Conservation (phyloP, 2,329 filamentous ascomycete species). For the Fusarium nurragi region DNA sequence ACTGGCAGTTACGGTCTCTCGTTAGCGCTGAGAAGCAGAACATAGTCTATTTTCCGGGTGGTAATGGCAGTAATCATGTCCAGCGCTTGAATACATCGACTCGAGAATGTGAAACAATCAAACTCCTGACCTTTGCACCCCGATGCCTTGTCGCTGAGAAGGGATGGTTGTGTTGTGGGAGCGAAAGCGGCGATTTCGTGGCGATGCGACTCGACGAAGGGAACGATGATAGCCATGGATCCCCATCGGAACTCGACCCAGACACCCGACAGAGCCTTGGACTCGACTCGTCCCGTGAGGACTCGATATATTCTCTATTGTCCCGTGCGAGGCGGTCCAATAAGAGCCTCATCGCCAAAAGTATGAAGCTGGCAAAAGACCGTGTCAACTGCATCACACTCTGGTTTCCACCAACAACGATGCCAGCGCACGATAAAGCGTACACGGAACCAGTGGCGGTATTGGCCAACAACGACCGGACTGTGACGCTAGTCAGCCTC, state of each 20-base stretch:
- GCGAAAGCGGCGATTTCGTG: constrained; percentile 87
- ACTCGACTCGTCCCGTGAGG: constrained; percentile 48
- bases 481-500: constrained; percentile 84
- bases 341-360: constrained; percentile 60
- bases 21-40: constrained; percentile 82
- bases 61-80: constrained; percentile 70
- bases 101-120: constrained; percentile 77
- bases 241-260: constrained; percentile 46
- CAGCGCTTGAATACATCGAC: constrained; percentile 75
- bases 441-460: constrained; percentile 70
- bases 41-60: constrained; percentile 85
- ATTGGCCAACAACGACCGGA: constrained; percentile 90
- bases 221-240: constrained; percentile 44
- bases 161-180: constrained; percentile 91
- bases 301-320: constrained; percentile 50
- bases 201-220: constrained; percentile 71
- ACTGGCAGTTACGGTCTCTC: constrained; percentile 90
- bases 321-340: constrained; percentile 52
- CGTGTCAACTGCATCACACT: constrained; percentile 74
- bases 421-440: constrained; percentile 47
- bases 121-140: constrained; percentile 75
- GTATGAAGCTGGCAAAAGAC: constrained; percentile 65
- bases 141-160: constrained; percentile 86
- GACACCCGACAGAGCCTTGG: constrained; percentile 48
- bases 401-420: constrained; percentile 62